Evolutionary conservation across 1,284 basidiomycete genomes (phyloP).

Genomic region (Melampsora abietis-canadensis): DNA sequence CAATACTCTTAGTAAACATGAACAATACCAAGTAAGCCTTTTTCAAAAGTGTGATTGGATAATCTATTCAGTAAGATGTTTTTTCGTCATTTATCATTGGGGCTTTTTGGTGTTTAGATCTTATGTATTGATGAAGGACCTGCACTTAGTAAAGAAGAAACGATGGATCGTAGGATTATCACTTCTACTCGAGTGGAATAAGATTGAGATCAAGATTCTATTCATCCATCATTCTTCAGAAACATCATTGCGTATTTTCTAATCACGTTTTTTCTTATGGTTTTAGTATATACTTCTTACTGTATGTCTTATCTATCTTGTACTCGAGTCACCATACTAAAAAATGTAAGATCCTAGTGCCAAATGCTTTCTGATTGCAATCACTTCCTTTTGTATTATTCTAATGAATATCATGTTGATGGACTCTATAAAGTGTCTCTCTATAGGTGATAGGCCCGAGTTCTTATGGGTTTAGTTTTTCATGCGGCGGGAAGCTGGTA

Average conservation of each 20-base stretch:
- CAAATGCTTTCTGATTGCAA: too few species aligned
- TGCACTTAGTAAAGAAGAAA: neutral
- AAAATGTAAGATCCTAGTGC: too few species aligned
- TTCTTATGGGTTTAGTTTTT: too few species aligned
- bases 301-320: too few species aligned
- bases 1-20: conserved; percentile 45
- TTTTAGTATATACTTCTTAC: too few species aligned
- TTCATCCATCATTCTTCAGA: neutral
- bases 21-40: conserved; percentile 49
- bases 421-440: too few species aligned
- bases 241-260: neutral
- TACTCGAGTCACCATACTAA: too few species aligned
- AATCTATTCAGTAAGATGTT: neutral
- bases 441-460: too few species aligned
- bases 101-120: neutral
- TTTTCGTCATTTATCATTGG: neutral
- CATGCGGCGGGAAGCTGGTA: too few species aligned
- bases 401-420: too few species aligned
- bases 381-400: too few species aligned
- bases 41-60: neutral
- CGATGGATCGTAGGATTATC: neutral
- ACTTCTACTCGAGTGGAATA: neutral
- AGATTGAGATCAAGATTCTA: neutral
- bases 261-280: neutral
- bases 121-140: conserved; percentile 4